Base-by-base conservation (phyloP, 164 flowering plant genomes). In the Houttuynia cordata region DNA sequence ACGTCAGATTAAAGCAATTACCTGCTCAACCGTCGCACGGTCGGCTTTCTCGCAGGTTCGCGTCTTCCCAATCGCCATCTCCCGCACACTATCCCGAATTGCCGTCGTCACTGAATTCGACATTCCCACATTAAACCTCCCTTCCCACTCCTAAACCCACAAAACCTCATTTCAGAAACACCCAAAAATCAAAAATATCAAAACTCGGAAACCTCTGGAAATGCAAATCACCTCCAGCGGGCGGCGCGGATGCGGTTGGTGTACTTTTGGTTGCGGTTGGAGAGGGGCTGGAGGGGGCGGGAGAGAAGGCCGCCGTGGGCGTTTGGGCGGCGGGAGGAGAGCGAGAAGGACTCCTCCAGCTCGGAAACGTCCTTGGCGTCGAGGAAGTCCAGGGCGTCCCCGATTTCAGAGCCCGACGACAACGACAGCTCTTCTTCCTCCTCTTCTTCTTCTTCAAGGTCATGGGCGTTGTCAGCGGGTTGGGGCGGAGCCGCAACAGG, bases 1-100 rank as follows among this genome's bases (percentile, higher is more conserved):
- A n/a, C n/a, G n/a, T n/a, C n/a, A n/a, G n/a, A n/a, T n/a, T n/a
- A n/a, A n/a, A n/a, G n/a, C n/a, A n/a, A n/a, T n/a, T n/a, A n/a
- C 99, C 95, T 90, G 99, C 68, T 93, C 99, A 68, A 88, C 95
- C 30, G 97, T 93, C 1, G 98, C 98, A 21, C 92, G 91, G 58
- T 92, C 97, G 10, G 98, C 93, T 73, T 90, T 92, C 73, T 94
- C 97, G 20, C 80, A 83, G 37, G 76, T 78, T 76, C 53, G 87
- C 40, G 86, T 91, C 69, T 74, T 90, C 37, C 97, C 99, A 71
- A 84, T 87, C 14, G 95, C 85, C 87, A 83, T 82, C 12, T 70
- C 87, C 55, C 91, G 76, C 56, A 85, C 87, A 72, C 96, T 94
- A 47, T 42, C 93, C 58, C 99, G 96, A 67, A 94, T 94, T 3